A percentile compares a stretch with the other conserved stretches of the same genome.
phyloP scores from a whole-genome alignment of 805 yeast species.

The Metschnikowia orientalis region DNA sequence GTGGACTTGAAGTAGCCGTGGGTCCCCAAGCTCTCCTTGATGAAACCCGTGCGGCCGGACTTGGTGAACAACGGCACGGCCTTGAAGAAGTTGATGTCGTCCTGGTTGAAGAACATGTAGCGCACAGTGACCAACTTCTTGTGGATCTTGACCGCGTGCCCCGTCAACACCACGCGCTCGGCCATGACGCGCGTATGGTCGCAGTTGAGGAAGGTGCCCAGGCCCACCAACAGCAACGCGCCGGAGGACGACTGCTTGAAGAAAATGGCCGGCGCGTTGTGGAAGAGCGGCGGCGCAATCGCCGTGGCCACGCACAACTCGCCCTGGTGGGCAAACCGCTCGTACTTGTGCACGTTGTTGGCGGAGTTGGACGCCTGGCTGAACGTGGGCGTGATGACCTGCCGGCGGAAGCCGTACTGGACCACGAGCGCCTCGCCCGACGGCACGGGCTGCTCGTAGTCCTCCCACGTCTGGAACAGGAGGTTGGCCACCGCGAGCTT shows the following conservation, averaged over 20 bases:
- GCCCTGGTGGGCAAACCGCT: slow-evolving; percentile 79
- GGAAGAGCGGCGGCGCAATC: slow-evolving; percentile 81
- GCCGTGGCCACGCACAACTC: slow-evolving; percentile 69
- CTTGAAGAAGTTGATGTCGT: slow-evolving; percentile 85
- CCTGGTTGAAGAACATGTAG: slow-evolving; percentile 93
- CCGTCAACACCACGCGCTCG: slow-evolving; percentile 85
- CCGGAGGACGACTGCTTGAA: slow-evolving; percentile 51
- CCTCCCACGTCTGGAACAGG: slow-evolving; percentile 84
- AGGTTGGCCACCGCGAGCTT: slow-evolving; percentile 79
- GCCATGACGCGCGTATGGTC: slow-evolving; percentile 83
- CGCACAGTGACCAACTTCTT: slow-evolving; percentile 86
- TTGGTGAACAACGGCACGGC: slow-evolving; percentile 90
- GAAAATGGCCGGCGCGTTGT: slow-evolving; percentile 79
- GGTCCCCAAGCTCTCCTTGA: slow-evolving; percentile 93
- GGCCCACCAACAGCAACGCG: slow-evolving; percentile 68
- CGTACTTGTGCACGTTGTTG: slow-evolving; percentile 83
- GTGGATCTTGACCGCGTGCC: slow-evolving; percentile 93
- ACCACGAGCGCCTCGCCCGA: slow-evolving; percentile 77
- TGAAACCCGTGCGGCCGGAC: slow-evolving; percentile 89
- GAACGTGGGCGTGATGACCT: slow-evolving; percentile 75
- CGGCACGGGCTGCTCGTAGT: slow-evolving; percentile 77
- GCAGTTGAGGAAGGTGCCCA: slow-evolving; percentile 83
- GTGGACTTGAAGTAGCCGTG: slow-evolving; percentile 97
- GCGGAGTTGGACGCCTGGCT: slow-evolving; percentile 72
- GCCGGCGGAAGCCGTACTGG: slow-evolving; percentile 92